These are phyloP conservation scores for Bondarzewia mesenterica DNA, from an alignment of 1,284 basidiomycete species.

Conservation along the genomic window DNA sequence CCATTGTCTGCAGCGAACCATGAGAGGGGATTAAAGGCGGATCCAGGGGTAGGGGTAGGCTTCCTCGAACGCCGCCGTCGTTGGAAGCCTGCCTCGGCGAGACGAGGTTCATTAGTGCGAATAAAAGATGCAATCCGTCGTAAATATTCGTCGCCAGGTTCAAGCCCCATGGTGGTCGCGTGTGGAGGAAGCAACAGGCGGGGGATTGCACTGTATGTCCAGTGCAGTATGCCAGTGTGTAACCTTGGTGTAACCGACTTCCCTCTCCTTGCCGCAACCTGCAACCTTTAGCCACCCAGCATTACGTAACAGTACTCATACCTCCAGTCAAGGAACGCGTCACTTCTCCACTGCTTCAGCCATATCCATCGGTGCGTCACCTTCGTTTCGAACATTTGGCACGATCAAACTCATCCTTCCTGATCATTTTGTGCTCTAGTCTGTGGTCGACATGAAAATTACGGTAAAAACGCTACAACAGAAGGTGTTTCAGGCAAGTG, in stretches of 20 bases:
- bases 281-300: too few species aligned
- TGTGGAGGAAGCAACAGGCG: background rate
- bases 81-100: constrained; percentile 53
- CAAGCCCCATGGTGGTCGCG: constrained; percentile 41
- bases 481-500: constrained; percentile 67
- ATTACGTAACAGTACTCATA: constrained; percentile 3
- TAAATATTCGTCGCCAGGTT: constrained; percentile 69
- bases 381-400: constrained; percentile 12
- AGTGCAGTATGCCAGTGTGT: background rate
- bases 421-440: constrained; percentile 15
- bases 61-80: constrained; percentile 42
- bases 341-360: constrained; percentile 3
- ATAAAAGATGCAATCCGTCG: constrained; percentile 61
- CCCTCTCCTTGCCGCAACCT: too few species aligned
- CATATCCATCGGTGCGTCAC: constrained; percentile 17
- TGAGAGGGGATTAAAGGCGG: constrained; percentile 48
- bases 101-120: constrained; percentile 56
- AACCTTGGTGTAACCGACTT: too few species aligned
- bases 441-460: constrained; percentile 67
- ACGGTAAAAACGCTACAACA: constrained; percentile 92
- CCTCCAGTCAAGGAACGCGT: constrained; percentile 7
- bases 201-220: background rate
- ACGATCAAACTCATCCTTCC: too few species aligned
- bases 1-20: constrained; percentile 48
- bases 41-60: constrained; percentile 25